Conservation (phyloP, 1,284 basidiomycete genomes). For the Austroboletus novae-zelandiae region DNA sequence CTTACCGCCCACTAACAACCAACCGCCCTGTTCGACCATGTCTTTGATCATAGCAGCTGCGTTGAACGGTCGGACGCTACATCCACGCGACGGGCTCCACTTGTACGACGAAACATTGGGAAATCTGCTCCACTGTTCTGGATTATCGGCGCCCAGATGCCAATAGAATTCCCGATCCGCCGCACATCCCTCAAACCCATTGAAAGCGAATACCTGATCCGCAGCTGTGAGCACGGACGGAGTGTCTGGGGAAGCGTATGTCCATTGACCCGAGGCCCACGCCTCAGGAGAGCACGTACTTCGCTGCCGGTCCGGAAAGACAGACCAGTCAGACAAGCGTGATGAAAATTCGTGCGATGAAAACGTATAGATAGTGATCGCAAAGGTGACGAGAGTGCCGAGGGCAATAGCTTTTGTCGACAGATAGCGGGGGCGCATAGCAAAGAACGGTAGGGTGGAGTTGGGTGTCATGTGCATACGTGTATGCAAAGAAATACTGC, state of each 20-base stretch:
- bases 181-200: constrained; percentile 59
- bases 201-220: constrained; percentile 47
- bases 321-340: constrained; percentile 19
- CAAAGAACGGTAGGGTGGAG: constrained; percentile 2
- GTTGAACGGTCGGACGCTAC: constrained; percentile 41
- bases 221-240: constrained; percentile 31
- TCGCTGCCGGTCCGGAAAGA: constrained; percentile 25
- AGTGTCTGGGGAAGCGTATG: constrained; percentile 34
- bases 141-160: constrained; percentile 55
- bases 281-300: constrained; percentile 41
- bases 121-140: constrained; percentile 48
- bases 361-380: constrained; percentile 23
- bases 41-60: constrained; percentile 45
- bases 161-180: constrained; percentile 57
- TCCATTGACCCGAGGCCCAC: constrained; percentile 46
- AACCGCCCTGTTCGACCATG: constrained; percentile 65
- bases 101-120: constrained; percentile 48
- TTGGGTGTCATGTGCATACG: constrained; percentile 7
- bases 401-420: constrained; percentile 23
- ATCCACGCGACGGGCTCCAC: constrained; percentile 48
- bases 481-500: background rate
- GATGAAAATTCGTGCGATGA: constrained; percentile 18
- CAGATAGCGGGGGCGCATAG: constrained; percentile 20
- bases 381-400: constrained; percentile 21
- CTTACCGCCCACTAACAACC: constrained; percentile 62